Base-by-base conservation (phyloP, 2,329 filamentous ascomycete species). In the Alternaria solani region DNA sequence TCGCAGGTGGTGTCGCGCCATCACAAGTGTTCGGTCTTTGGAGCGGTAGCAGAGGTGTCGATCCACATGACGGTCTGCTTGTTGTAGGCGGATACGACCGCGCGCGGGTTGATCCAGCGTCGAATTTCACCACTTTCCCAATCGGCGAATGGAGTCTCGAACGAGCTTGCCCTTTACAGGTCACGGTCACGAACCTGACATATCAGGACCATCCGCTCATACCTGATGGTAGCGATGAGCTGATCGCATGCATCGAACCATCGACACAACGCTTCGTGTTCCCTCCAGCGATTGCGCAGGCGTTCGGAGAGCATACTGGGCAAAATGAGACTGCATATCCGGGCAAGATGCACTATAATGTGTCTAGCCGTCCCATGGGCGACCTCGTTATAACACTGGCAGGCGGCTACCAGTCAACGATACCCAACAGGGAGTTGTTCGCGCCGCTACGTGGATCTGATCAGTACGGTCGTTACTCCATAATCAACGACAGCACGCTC, bases 71-170 rank as follows among this genome's bases (percentile, higher is more conserved):
- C 46, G 60, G 60, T 11, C 9, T 56, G n/a, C 60, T 62, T 11
- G 46, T 62, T 41, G 55, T 62, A n/a, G 60, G 60, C 6, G 60
- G 60, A 12, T 62, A 62, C n/a, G 60, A 62, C 60, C 56, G 48
- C 12, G 48, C 60, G 16, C 49, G 60, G 12, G 38, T 62, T 11
- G 41, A 54, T n/a, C 30, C 56, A 7, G 46, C 32, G 34, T 49
- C 46, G 30, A 38, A 44, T 14, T 60, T 59, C 16, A 60, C 60
- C 14, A 60, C 48, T 25, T 62, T 59, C 20, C 57, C 60, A 4
- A 52, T 62, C 26, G 51, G 56, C n/a, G 38, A 60, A 30, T 62
- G 60, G 60, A 55, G 34, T 44, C 44, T 62, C 6, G 20, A 43
- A 30, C 25, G 44, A 39, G 43, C 60, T 28, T 62, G 60, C 18